Percentiles rank a stretch among this genome's conserved stretches.
phyloP scores from a whole-genome alignment of 202 grass and related monocot genomes.

The Bolboschoenoplectus hybrid region DNA sequence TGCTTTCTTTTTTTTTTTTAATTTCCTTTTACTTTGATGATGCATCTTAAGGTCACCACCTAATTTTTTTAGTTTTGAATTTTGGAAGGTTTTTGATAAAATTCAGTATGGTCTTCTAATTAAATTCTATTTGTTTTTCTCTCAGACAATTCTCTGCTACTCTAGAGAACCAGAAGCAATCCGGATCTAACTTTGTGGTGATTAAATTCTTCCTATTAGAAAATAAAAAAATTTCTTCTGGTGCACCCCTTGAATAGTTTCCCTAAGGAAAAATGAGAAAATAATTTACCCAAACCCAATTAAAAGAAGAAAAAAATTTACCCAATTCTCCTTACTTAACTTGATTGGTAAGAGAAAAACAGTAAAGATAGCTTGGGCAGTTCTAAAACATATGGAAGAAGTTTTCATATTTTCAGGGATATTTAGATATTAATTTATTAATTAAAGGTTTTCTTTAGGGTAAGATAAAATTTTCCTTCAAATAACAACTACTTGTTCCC shows the following conservation, averaged over 20 bases:
- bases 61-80: not conserved
- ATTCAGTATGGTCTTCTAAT: not conserved
- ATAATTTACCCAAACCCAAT: not conserved
- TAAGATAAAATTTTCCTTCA: not conserved
- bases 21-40: not conserved
- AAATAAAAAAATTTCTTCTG: not conserved
- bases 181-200: constrained; percentile 44
- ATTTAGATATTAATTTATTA: not conserved
- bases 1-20: not conserved
- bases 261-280: not conserved
- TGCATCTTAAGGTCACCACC: not conserved
- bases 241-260: not conserved
- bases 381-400: not conserved
- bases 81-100: not conserved
- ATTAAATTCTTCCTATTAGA: constrained; percentile 15
- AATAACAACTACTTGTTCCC: not conserved
- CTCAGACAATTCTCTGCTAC: constrained; percentile 64
- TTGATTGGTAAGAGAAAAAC: not conserved
- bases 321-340: not conserved
- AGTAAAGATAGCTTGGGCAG: not conserved
- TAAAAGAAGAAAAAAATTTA: not conserved
- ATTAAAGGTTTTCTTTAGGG: not conserved
- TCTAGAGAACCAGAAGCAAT: constrained; percentile 50
- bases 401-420: not conserved
- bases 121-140: constrained; percentile 1